phyloP scores from a whole-genome alignment of 73 alveolate species.

The Paramecium caudatum region DNA sequence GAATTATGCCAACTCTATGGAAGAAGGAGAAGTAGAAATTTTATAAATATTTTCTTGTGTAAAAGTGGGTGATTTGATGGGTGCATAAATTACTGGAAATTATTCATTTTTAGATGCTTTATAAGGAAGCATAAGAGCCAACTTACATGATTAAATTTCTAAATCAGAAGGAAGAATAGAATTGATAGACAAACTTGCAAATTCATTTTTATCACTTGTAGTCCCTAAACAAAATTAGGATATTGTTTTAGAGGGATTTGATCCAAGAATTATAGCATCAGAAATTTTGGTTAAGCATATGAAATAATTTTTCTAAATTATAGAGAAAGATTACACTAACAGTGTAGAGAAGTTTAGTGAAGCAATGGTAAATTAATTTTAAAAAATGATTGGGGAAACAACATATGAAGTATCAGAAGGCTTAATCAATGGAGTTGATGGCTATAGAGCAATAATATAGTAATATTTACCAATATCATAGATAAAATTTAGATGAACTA shows the following conservation, averaged over 20 bases:
- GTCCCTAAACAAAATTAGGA: constrained; percentile 50
- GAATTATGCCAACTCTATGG: constrained; percentile 54
- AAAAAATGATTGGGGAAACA: constrained; percentile 53
- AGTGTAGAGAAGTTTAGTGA: constrained; percentile 62
- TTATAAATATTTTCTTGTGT: constrained; percentile 11
- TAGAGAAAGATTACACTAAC: constrained; percentile 53
- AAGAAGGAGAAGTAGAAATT: constrained; percentile 58
- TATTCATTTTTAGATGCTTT: constrained; percentile 21
- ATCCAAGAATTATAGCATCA: constrained; percentile 40
- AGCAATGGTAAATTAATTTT: constrained; percentile 8
- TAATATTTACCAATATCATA: neutral
- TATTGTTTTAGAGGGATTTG: constrained; percentile 39
- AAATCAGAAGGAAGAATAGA: constrained; percentile 49
- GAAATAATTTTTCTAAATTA: constrained; percentile 14
- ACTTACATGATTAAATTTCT: neutral
- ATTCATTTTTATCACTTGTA: constrained; percentile 18
- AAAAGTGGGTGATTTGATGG: constrained; percentile 64
- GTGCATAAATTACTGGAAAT: neutral
- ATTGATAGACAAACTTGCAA: constrained; percentile 5
- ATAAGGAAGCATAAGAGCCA: constrained; percentile 12
- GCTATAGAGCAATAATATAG: neutral
- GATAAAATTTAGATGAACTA: constrained; percentile 21
- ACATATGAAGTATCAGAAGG: constrained; percentile 62
- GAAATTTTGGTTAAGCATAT: constrained; percentile 55
- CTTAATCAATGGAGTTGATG: constrained; percentile 32